These are phyloP conservation scores for Flaveria brownii DNA, from an alignment of 129 eudicot genomes.

Conservation along the genomic window DNA sequence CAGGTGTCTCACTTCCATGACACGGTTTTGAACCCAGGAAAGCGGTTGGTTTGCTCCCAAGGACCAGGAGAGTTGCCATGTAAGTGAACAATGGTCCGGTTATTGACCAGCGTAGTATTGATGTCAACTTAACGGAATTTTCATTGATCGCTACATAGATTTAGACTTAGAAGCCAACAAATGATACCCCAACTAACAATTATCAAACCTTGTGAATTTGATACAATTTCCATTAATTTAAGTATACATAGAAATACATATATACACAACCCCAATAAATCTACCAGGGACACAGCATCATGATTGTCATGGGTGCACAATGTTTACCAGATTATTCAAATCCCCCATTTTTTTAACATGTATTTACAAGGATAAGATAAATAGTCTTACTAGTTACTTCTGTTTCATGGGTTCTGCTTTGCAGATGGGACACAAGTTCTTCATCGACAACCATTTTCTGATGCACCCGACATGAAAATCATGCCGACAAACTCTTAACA, in stretches of 20 bases:
- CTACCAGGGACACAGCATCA: slow-evolving; percentile 38
- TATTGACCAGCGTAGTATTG: slow-evolving; percentile 33
- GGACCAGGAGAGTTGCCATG: slow-evolving; percentile 9
- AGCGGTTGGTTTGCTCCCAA: slow-evolving; percentile 13
- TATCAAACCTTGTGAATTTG: slow-evolving; percentile 16
- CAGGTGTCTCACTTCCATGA: slow-evolving; percentile 18
- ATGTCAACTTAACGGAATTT: background rate
- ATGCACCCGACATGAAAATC: slow-evolving; percentile 73
- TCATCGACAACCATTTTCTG: slow-evolving; percentile 67
- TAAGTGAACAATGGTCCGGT: background rate
- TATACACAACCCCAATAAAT: slow-evolving; percentile 34
- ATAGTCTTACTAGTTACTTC: slow-evolving; percentile 29
- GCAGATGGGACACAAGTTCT: slow-evolving; percentile 78
- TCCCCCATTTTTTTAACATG: slow-evolving; percentile 25
- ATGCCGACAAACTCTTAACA: slow-evolving; percentile 61
- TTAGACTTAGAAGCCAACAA: background rate
- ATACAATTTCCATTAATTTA: slow-evolving; percentile 15
- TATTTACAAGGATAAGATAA: slow-evolving; percentile 28
- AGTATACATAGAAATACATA: slow-evolving; percentile 20
- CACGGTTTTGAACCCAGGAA: slow-evolving; percentile 7
- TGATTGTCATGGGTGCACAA: slow-evolving; percentile 37
- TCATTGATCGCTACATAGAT: background rate
- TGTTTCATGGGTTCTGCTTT: slow-evolving; percentile 55
- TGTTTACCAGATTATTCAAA: slow-evolving; percentile 35
- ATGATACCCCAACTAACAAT: background rate